Base-by-base conservation (phyloP, 345 rosid species). In the Aethionema arabicum region DNA sequence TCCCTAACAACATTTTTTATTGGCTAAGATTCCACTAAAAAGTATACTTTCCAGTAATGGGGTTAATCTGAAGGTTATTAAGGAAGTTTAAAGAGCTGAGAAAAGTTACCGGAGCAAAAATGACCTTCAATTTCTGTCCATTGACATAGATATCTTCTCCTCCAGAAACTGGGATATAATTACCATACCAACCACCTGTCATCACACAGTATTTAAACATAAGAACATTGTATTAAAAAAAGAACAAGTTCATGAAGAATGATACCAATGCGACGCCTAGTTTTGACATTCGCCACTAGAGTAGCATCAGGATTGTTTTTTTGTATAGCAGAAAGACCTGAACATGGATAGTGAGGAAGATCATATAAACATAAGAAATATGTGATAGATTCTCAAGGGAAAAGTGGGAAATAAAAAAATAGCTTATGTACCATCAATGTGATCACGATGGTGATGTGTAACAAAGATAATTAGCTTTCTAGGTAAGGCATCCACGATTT, bases 401-500 rank as follows among this genome's bases (percentile, higher is more conserved):
- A 49, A 53, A 62, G 45, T 32, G 36, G 11, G 48, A 56, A 8
- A 8, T n/a, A 40, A 14, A n/a, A 10, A 21, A 54, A 13, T n/a
- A 48, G 10, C 61, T 54, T 74, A 21, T 1, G 32, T 73, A 91
- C 98, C 98, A 50, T 82, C 93, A 72, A 86, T 77, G 76, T 88
- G 95, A 76, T 91, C 96, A 44, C 4, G 79, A 50, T 91, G 98
- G 68, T 86, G 95, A 74, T 91, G 98, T 21, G 98, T 91, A 53
- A 86, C 67, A 69, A 86, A 83, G 64, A 91, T 91, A 30, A 91
- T 61, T 66, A 91, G 74, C 74, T 82, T 88, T 76, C 77, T 76
- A 52, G 95, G 85, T 74, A 88, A 75, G 32, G 86, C 81, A 77
- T 79, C 61, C 61, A 88, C 77, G 46, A 91, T 80, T 72, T 82